Conservation (phyloP, 1,139 yeast genomes). For the Kurtzmaniella quercitrusa region DNA sequence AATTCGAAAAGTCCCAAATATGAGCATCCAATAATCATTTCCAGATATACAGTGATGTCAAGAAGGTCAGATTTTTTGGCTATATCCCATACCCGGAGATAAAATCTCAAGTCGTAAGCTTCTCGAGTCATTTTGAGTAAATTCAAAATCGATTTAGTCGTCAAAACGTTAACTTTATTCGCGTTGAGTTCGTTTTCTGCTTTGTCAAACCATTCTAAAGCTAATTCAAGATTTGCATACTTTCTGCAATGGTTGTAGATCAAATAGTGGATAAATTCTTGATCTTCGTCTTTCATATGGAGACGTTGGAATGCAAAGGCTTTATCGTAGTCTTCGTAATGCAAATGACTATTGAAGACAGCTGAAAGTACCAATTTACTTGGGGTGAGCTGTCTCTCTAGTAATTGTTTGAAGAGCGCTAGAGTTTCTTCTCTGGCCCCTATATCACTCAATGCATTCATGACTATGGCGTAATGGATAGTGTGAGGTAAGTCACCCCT, state of each 20-base stretch:
- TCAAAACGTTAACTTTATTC: slow-evolving; percentile 15
- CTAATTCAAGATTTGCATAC: slow-evolving; percentile 24
- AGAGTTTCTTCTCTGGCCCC: slow-evolving; percentile 57
- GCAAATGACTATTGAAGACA: slow-evolving; percentile 45
- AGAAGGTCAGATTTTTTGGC: slow-evolving; percentile 17
- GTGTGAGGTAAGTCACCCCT: slow-evolving; percentile 53
- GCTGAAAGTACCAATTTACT: slow-evolving; percentile 44
- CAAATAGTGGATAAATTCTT: background rate
- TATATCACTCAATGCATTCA: slow-evolving; percentile 56
- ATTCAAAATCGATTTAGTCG: slow-evolving; percentile 13
- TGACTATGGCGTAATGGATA: slow-evolving; percentile 59
- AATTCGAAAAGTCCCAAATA: slow-evolving; percentile 27
- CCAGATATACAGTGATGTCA: slow-evolving; percentile 14
- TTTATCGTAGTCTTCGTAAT: slow-evolving; percentile 41
- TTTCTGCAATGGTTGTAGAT: background rate
- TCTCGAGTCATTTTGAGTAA: slow-evolving; percentile 20
- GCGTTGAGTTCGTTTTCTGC: slow-evolving; percentile 20
- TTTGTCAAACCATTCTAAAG: slow-evolving; percentile 38
- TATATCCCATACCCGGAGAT: slow-evolving; percentile 18
- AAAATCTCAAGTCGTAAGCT: slow-evolving; percentile 20
- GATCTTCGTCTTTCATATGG: slow-evolving; percentile 8
- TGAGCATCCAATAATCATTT: slow-evolving; percentile 25
- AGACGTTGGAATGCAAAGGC: slow-evolving; percentile 25
- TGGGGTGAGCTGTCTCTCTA: slow-evolving; percentile 46
- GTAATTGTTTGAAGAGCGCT: slow-evolving; percentile 45